Evolutionary conservation across 257 asterid genomes (phyloP), one percentile per base, ranked within the genome.

Genomic region (Ballota nigra): DNA sequence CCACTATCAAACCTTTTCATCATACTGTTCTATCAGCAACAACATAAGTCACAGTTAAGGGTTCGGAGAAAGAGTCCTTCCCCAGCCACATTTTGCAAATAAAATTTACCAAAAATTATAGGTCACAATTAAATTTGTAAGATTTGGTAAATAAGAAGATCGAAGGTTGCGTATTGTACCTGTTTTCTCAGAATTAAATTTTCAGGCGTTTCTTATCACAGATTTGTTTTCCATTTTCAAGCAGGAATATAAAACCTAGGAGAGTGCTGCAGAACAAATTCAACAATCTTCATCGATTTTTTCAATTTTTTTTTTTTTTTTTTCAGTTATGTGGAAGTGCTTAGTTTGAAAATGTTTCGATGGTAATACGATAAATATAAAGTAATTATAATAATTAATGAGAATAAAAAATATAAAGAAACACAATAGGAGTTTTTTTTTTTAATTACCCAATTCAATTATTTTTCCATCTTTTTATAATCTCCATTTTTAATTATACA

Each of bases 161-260:
- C 62, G 71, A 49, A 2, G 18, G 64, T 24, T 53, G 75, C 53
- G 60, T 12, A 60, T 33, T 22, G 58, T 73, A 78, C 78, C 78
- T 72, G 62, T 36, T 20, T 52, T 2, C 5, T 9, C 31, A 20
- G 15, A 13, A 43, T 4, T 13, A 43, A 15, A 43, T 3, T 5
- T 13, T 43, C 18, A 43, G 10, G 1, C 18, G 18, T 43, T 6
- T 12, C 18, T 12, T 6, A 15, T 5, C 22, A 47, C 20, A 6
- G 20, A 47, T 45, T 43, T 34, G 49, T 24, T 22, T 33, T 53
- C 22, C 51, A 62, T 57, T 6, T 20, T 11, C 52, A 15, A 45
- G 20, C n/a, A n/a, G n/a, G n/a, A n/a, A n/a, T n/a, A n/a, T n/a
- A n/a, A n/a, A n/a, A n/a, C 51, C 3, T 1, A 1, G 45, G 23